These are phyloP conservation scores for Calonectria ilicicola DNA, from an alignment of 2,329 filamentous ascomycete genomes.

Conservation along the genomic window DNA sequence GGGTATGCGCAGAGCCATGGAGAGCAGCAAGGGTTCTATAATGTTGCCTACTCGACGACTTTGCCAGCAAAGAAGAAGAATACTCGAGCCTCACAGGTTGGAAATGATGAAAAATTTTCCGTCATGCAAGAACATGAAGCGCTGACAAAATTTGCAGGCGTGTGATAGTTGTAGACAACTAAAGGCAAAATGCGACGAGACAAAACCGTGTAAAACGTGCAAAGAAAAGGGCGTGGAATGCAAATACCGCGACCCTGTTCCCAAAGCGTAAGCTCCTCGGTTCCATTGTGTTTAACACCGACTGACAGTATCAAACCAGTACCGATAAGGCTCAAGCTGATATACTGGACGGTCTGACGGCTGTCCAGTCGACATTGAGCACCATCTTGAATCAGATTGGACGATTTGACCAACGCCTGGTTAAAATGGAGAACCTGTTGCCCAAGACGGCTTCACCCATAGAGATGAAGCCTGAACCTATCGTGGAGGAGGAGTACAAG, in stretches of 20 bases:
- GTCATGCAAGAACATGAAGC: neutral
- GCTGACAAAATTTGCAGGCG: slow-evolving; percentile 66
- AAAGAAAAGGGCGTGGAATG: slow-evolving; percentile 87
- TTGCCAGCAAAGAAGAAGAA: slow-evolving; percentile 68
- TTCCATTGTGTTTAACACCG: neutral
- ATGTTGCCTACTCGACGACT: slow-evolving; percentile 55
- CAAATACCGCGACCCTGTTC: slow-evolving; percentile 90
- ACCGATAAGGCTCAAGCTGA: slow-evolving; percentile 72
- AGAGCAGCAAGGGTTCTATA: slow-evolving; percentile 45
- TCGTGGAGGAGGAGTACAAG: slow-evolving; percentile 46
- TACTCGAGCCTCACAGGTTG: slow-evolving; percentile 73
- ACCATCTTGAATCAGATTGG: slow-evolving; percentile 52
- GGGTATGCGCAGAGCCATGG: slow-evolving; percentile 49
- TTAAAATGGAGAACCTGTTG: slow-evolving; percentile 49
- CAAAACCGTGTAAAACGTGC: slow-evolving; percentile 86
- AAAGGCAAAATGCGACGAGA: slow-evolving; percentile 93
- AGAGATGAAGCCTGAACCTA: slow-evolving; percentile 43
- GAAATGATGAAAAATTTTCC: neutral
- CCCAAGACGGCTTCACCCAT: slow-evolving; percentile 33
- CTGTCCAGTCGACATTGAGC: slow-evolving; percentile 53
- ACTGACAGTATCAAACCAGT: slow-evolving; percentile 46
- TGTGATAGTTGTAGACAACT: slow-evolving; percentile 90
- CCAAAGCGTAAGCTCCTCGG: slow-evolving; percentile 79
- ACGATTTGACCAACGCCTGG: slow-evolving; percentile 52
- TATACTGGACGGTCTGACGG: slow-evolving; percentile 66